Percentiles rank a stretch among this genome's conserved stretches.
These are phyloP conservation scores for Neurospora sp. DNA, from an alignment of 495 filamentous ascomycete species.

Conservation along the genomic window DNA sequence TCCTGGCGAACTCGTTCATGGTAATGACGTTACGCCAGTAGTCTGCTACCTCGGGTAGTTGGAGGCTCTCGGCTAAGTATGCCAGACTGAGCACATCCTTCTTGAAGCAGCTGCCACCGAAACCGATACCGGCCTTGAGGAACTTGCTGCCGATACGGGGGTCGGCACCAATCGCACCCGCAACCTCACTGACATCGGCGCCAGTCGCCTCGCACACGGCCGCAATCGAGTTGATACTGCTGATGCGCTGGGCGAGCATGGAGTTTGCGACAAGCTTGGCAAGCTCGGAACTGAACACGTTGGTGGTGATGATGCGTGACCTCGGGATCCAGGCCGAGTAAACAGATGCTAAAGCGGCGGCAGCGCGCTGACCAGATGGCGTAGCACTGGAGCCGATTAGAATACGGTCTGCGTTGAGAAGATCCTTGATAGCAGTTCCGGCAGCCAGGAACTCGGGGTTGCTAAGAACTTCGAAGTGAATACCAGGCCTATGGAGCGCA, in stretches of 20 bases:
- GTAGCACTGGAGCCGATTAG: constrained; percentile 62
- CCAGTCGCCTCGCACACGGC: constrained; percentile 70
- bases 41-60: constrained; percentile 59
- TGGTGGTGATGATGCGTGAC: constrained; percentile 55
- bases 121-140: constrained; percentile 66
- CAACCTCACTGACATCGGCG: constrained; percentile 62
- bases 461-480: constrained; percentile 66
- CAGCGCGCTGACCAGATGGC: constrained; percentile 46
- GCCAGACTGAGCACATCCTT: constrained; percentile 69
- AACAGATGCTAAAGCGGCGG: constrained; percentile 48
- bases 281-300: constrained; percentile 69
- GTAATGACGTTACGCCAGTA: constrained; percentile 66
- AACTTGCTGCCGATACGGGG: constrained; percentile 60
- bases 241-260: constrained; percentile 72
- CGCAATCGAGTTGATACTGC: constrained; percentile 68
- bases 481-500: constrained; percentile 39
- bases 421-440: constrained; percentile 60
- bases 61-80: constrained; percentile 61
- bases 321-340: constrained; percentile 62
- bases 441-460: constrained; percentile 78
- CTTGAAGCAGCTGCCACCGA: constrained; percentile 71
- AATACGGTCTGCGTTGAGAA: constrained; percentile 63
- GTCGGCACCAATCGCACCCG: constrained; percentile 56
- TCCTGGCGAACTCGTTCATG: constrained; percentile 67
- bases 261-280: constrained; percentile 72